Conservation (phyloP, 805 yeast species). For the Sugiyamaella qingdaonensis region DNA sequence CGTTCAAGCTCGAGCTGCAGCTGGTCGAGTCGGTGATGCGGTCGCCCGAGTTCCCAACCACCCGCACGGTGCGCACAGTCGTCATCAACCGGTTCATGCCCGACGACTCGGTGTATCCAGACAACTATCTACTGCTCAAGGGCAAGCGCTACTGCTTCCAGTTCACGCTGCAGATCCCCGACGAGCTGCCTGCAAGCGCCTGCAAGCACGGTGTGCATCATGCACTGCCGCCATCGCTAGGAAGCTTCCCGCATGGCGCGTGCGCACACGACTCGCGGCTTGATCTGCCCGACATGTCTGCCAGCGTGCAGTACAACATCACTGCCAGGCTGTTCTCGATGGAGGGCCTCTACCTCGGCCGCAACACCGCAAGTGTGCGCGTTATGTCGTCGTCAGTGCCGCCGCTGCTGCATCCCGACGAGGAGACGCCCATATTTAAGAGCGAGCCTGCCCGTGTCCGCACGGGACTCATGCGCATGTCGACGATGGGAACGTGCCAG, state of each 20-base stretch:
- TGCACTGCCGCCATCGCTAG: constrained; percentile 14
- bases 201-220: constrained; percentile 11
- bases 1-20: constrained; percentile 8
- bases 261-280: background rate
- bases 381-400: background rate
- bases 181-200: background rate
- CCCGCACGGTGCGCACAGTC: background rate
- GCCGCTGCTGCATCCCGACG: background rate
- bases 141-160: constrained; percentile 7
- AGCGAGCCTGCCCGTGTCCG: background rate
- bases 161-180: constrained; percentile 13
- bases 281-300: constrained; percentile 13
- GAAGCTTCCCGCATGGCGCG: constrained; percentile 5
- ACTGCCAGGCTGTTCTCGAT: constrained; percentile 5
- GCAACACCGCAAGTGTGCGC: background rate
- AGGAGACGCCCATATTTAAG: background rate
- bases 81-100: constrained; percentile 1
- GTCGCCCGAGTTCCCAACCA: constrained; percentile 8
- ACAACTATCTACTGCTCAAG: constrained; percentile 2
- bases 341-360: background rate
- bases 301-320: constrained; percentile 2
- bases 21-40: constrained; percentile 10
- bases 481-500: background rate
- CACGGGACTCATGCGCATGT: background rate
- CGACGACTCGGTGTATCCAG: constrained; percentile 1